phyloP scores from a whole-genome alignment of 2,329 filamentous ascomycete genomes.

The Rhynchosporium secalis region DNA sequence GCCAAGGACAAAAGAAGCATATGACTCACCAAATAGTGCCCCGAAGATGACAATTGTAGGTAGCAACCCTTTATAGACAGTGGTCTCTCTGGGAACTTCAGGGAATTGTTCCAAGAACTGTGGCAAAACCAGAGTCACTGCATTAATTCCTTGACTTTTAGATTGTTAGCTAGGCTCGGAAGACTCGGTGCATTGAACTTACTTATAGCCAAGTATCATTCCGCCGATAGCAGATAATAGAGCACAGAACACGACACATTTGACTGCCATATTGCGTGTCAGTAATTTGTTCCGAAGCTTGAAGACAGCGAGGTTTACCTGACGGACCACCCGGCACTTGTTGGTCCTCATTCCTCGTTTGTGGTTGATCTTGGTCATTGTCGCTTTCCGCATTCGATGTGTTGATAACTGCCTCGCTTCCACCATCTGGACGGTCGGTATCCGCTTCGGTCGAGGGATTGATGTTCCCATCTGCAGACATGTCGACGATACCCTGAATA shows the following conservation, averaged over 20 bases:
- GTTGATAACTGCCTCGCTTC: too few relatives aligned
- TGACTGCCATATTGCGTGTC: not conserved
- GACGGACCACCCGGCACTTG: too few relatives aligned
- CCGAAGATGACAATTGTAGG: slow-evolving; percentile 10
- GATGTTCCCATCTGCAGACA: too few relatives aligned
- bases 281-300: not conserved
- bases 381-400: too few relatives aligned
- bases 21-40: slow-evolving; percentile 4
- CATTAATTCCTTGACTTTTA: slow-evolving; percentile 1
- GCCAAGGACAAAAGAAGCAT: too few relatives aligned
- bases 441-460: too few relatives aligned
- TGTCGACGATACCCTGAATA: too few relatives aligned
- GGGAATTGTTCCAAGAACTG: slow-evolving; percentile 9
- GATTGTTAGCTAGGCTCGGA: not conserved
- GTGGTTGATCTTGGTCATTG: too few relatives aligned
- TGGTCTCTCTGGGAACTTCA: not conserved
- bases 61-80: slow-evolving; percentile 9
- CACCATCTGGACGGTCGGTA: too few relatives aligned
- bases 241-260: slow-evolving; percentile 8
- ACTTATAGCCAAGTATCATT: slow-evolving; percentile 11
- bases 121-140: slow-evolving; percentile 11
- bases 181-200: not conserved
- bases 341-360: too few relatives aligned
- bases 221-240: slow-evolving; percentile 11
- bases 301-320: too few relatives aligned